Evolutionary conservation across 805 yeast species (phyloP), one percentile per base, ranked within the genome.

Genomic region (Nakazawaea ishiwadae): DNA sequence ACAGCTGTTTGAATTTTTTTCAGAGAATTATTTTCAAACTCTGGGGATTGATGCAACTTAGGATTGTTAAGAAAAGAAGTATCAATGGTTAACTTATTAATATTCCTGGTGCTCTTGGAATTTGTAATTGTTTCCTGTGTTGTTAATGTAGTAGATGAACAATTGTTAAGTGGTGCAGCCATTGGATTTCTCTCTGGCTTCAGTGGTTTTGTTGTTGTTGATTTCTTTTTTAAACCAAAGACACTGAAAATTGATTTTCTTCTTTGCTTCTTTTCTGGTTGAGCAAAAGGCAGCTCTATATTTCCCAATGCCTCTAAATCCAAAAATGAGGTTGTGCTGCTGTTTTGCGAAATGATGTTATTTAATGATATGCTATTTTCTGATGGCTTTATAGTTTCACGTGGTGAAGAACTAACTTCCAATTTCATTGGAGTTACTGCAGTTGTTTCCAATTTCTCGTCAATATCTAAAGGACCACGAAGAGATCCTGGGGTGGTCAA

Each of bases 181-280:
- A 14, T 15, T 31, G n/a, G 17, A 29, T n/a, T 20, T 23, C 10
- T 21, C 27, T n/a, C 6, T 15, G n/a, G 12, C 18, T 7, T 19
- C 35, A 10, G 23, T 4, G 15, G 8, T n/a, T 10, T n/a, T n/a
- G n/a, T n/a, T n/a, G n/a, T 24, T 19, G 19, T 26, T 2, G 24
- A 3, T 27, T 36, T 41, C 30, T 41, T 41, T 21, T 30, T 35
- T 19, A 40, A 35, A 8, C 53, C 48, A n/a, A 60, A 41, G 4
- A 53, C 37, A 27, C 49, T 50, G 45, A 60, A 55, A 9, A 62
- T 44, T 2, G 65, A 57, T 35, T 51, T 51, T 38, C 58, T 47
- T 44, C 49, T 48, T 32, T 47, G 48, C 27, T 33, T 44, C 31
- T 31, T 41, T 29, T 44, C 33, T 7, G 9, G 5, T n/a, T 32